phyloP scores from a whole-genome alignment of 164 flowering plant species.

The Buxus sempervirens region DNA sequence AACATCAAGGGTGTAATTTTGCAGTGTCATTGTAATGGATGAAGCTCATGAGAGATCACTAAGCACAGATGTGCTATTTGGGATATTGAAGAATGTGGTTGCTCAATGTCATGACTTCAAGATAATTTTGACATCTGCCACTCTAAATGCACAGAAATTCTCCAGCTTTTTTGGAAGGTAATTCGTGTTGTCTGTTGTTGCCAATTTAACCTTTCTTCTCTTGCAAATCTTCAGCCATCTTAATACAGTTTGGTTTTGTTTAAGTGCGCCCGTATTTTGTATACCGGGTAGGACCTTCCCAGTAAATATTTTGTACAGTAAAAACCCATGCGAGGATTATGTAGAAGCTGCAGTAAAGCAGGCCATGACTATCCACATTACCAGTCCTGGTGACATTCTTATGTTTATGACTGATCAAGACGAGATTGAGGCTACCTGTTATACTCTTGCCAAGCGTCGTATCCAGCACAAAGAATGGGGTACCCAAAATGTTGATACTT shows the following conservation, averaged over 20 bases:
- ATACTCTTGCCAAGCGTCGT: constrained; percentile 79
- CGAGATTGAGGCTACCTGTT: constrained; percentile 96
- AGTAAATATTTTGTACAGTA: constrained; percentile 67
- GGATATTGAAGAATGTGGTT: constrained; percentile 93
- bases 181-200: constrained; percentile 1
- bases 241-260: constrained; percentile 5
- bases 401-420: constrained; percentile 99
- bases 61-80: constrained; percentile 92
- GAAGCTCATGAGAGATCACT: constrained; percentile 99
- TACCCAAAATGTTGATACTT: constrained; percentile 73
- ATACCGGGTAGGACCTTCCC: constrained; percentile 97
- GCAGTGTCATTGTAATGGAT: constrained; percentile 91
- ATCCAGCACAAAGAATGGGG: constrained; percentile 58
- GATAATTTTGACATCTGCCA: constrained; percentile 98
- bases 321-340: constrained; percentile 89
- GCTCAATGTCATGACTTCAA: constrained; percentile 94
- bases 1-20: constrained; percentile 12
- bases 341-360: constrained; percentile 98
- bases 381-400: constrained; percentile 92
- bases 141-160: constrained; percentile 91
- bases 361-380: constrained; percentile 89
- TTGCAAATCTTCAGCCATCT: neutral
- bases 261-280: constrained; percentile 84
- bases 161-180: constrained; percentile 96
- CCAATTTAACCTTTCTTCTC: neutral